A percentile compares a stretch with the other conserved stretches of the same genome.
Evolutionary conservation across 306 rosid species (phyloP).

Genomic region (Geum urbanum): DNA sequence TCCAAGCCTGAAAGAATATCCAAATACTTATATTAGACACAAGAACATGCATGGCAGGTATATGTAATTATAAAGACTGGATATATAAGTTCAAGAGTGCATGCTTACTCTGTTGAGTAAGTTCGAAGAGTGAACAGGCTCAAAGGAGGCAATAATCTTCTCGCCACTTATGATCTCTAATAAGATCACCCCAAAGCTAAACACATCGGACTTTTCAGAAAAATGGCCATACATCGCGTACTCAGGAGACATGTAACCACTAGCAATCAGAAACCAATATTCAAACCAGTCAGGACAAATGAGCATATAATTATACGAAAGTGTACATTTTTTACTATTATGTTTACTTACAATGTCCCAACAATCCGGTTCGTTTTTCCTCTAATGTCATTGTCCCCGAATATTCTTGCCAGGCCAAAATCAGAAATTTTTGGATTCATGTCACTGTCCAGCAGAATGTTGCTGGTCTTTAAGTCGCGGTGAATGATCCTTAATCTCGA

Average conservation of each 20-base stretch:
- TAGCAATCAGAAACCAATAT: neutral
- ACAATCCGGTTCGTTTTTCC: constrained; percentile 22
- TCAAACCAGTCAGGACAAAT: neutral
- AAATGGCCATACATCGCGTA: constrained; percentile 11
- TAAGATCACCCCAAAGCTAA: constrained; percentile 21
- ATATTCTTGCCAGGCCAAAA: constrained; percentile 24
- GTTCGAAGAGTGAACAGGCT: constrained; percentile 18
- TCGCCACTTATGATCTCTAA: constrained; percentile 16
- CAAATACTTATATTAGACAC: neutral
- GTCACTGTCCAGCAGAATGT: constrained; percentile 14
- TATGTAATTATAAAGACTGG: neutral
- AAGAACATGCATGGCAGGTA: neutral
- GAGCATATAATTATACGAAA: neutral
- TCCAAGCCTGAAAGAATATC: constrained; percentile 8
- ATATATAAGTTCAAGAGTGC: neutral
- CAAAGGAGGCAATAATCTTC: constrained; percentile 12
- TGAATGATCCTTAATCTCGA: constrained; percentile 27
- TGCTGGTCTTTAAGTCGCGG: constrained; percentile 18
- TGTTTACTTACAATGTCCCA: constrained; percentile 19
- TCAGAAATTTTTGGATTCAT: constrained; percentile 30
- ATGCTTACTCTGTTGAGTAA: constrained; percentile 7
- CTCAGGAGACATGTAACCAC: constrained; percentile 26
- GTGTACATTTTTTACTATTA: neutral
- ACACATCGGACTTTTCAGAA: constrained; percentile 18
- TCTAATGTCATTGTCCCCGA: neutral